Percentiles rank a stretch among this genome's conserved stretches.
Conservation (phyloP, 164 flowering plant genomes). For the Pachysandra terminalis region DNA sequence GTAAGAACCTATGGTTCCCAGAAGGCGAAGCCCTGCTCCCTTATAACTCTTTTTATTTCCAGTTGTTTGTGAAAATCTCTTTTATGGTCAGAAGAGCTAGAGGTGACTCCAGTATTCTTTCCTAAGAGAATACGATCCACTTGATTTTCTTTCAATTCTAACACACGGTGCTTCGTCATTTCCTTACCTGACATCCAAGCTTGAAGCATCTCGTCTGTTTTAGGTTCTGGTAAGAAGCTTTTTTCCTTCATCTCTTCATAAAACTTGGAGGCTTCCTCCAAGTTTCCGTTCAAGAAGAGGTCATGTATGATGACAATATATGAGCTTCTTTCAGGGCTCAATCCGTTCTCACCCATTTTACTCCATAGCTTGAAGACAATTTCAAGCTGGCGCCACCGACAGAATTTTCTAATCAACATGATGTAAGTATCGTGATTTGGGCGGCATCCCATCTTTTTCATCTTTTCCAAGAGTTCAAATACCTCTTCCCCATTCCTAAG, state of each 20-base stretch:
- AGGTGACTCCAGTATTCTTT: slow-evolving; percentile 14
- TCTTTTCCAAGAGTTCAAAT: slow-evolving; percentile 56
- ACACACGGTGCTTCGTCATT: slow-evolving; percentile 14
- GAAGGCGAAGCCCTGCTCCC: slow-evolving; percentile 59
- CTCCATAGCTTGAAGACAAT: slow-evolving; percentile 68
- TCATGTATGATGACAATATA: slow-evolving; percentile 76
- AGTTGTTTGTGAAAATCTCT: slow-evolving; percentile 41
- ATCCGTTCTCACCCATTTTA: slow-evolving; percentile 59
- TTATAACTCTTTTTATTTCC: slow-evolving; percentile 48
- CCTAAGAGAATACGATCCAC: slow-evolving; percentile 5
- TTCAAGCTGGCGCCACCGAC: slow-evolving; percentile 71
- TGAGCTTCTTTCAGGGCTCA: slow-evolving; percentile 66
- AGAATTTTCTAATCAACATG: slow-evolving; percentile 78
- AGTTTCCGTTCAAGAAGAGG: slow-evolving; percentile 69
- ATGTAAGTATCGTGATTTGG: slow-evolving; percentile 67
- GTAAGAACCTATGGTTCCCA: slow-evolving; percentile 29
- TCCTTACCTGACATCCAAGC: slow-evolving; percentile 51
- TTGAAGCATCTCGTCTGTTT: slow-evolving; percentile 62
- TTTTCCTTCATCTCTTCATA: slow-evolving; percentile 75
- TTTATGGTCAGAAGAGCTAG: slow-evolving; percentile 15
- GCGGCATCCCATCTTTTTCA: slow-evolving; percentile 50
- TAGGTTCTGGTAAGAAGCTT: slow-evolving; percentile 56
- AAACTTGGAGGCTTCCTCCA: slow-evolving; percentile 64
- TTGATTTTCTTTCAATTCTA: slow-evolving; percentile 21
- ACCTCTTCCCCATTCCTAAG: slow-evolving; percentile 59